Percentiles rank a stretch among this genome's conserved stretches.
phyloP scores from a whole-genome alignment of 179 eudicot genomes.

The Carnegiea gigantea region DNA sequence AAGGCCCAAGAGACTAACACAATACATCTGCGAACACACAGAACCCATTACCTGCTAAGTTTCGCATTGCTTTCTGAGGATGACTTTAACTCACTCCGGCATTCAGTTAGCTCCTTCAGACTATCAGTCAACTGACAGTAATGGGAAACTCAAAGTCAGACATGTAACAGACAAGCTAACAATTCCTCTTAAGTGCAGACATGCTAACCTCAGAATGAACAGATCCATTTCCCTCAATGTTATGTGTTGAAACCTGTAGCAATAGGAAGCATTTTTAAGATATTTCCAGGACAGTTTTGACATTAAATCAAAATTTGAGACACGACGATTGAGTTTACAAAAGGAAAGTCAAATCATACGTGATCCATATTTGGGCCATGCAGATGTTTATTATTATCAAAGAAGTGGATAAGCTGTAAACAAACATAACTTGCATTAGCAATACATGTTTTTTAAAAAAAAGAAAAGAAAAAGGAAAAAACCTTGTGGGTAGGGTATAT shows the following conservation, averaged over 20 bases:
- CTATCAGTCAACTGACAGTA: constrained; percentile 49
- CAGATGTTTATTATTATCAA: constrained; percentile 53
- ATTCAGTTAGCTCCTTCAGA: constrained; percentile 57
- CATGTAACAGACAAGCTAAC: neutral
- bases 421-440: constrained; percentile 9
- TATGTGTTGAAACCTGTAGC: constrained; percentile 36
- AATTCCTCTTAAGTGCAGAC: neutral
- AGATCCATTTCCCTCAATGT: constrained; percentile 30
- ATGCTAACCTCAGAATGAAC: constrained; percentile 47
- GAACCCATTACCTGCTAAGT: constrained; percentile 50
- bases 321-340: constrained; percentile 4
- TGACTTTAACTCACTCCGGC: constrained; percentile 57
- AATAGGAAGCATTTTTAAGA: constrained; percentile 20
- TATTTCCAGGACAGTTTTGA: neutral
- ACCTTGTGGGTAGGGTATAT: neutral
- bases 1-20: neutral
- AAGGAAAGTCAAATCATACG: constrained; percentile 29
- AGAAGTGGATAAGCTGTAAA: constrained; percentile 55
- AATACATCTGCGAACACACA: constrained; percentile 6
- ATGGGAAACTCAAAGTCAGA: constrained; percentile 22
- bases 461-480: neutral
- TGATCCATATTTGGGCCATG: constrained; percentile 33
- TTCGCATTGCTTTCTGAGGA: constrained; percentile 64
- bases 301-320: neutral
- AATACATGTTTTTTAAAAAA: too few relatives aligned